Base-by-base conservation (phyloP, 495 filamentous ascomycete genomes). In the Bombardia bombarda region DNA sequence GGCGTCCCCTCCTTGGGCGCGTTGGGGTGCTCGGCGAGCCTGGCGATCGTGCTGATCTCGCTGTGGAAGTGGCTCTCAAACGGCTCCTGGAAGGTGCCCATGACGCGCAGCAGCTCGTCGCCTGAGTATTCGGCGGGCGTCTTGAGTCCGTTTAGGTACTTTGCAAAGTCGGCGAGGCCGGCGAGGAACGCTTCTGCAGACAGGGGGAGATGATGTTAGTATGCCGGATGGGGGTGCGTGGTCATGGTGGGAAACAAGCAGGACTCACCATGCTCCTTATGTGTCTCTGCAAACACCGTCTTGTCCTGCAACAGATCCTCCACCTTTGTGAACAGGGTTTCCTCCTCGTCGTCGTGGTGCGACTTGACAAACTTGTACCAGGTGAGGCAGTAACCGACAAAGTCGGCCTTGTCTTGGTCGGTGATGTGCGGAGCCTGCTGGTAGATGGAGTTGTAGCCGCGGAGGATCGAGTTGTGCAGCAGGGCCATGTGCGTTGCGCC, bases 401-500 rank as follows among this genome's bases (percentile, higher is more conserved):
- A 77, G 46, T 74, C 66, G 25, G 58, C 45, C 44, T 61, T 61
- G 53, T 73, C 71, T 34, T 51, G 45, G 21, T 69, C 61, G 18
- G 51, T 40, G 23, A 72, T 49, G 51, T 61, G 53, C 9, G 60
- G 58, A 10, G 72, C 72, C 40, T 75, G 72, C 14, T 67, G 70
- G 57, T 69, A 77, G 52, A 80, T 74, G 41, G 72, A 73, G 57
- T 80, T 80, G 56, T 69, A 74, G 45, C 73, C 74, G 28, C 76
- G 75, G 31, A 80, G 57, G 46, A 78, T 74, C 26, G 68, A 64
- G 57, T 80, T 80, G 60, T 80, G 42, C 16, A 78, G 60, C 38
- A 77, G 55, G 2, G 73, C 70, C 77, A 80, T 80, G 50, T 79
- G 73, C 12, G 74, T 74, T 4, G 76, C 73, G 22, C 69, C 69